These are phyloP conservation scores for Erysiphe neolycopersici DNA, from an alignment of 2,329 filamentous ascomycete genomes.

Conservation along the genomic window DNA sequence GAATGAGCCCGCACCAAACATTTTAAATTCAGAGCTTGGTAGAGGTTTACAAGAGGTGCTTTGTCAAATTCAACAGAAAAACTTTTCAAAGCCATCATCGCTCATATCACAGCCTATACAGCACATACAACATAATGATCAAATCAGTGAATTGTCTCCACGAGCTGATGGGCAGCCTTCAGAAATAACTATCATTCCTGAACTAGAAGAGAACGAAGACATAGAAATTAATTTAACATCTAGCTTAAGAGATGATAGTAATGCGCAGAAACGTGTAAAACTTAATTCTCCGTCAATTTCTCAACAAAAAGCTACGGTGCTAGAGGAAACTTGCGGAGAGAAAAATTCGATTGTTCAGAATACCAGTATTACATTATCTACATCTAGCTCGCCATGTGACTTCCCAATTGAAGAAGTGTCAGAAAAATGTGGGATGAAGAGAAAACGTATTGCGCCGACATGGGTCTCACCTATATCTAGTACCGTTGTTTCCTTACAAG, in stretches of 20 bases:
- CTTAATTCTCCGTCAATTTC: background rate
- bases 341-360: background rate
- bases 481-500: background rate
- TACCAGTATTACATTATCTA: background rate
- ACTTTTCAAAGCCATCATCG: background rate
- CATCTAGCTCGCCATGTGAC: background rate
- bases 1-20: background rate
- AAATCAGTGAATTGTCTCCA: background rate
- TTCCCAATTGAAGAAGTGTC: background rate
- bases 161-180: background rate
- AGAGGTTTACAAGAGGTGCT: conserved; percentile 1
- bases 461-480: conserved; percentile 8
- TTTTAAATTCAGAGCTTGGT: background rate
- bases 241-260: background rate
- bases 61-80: background rate
- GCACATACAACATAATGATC: background rate
- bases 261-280: background rate
- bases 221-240: background rate
- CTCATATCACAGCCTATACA: background rate
- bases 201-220: background rate
- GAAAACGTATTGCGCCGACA: conserved; percentile 13
- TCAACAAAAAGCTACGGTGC: background rate
- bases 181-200: background rate
- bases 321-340: background rate
- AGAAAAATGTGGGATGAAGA: conserved; percentile 8